These are phyloP conservation scores for Candida anutae DNA, from an alignment of 1,139 yeast species.

Conservation along the genomic window DNA sequence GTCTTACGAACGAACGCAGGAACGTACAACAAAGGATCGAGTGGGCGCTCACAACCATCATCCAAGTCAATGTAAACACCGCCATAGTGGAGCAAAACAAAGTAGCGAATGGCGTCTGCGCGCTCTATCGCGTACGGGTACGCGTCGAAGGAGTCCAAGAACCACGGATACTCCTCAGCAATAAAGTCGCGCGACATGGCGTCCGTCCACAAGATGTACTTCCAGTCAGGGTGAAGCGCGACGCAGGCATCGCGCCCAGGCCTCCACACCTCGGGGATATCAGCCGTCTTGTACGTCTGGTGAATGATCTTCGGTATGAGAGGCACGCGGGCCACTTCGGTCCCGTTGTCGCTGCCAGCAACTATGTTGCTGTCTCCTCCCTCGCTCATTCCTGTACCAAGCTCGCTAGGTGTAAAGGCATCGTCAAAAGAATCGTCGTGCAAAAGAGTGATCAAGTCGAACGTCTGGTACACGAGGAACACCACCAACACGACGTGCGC, in stretches of 20 bases:
- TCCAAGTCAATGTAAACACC: conserved; percentile 89
- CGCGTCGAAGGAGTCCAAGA: conserved; percentile 65
- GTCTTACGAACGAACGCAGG: conserved; percentile 89
- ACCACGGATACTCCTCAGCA: conserved; percentile 77
- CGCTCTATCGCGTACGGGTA: conserved; percentile 80
- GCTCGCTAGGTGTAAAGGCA: conserved; percentile 52
- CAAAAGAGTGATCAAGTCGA: conserved; percentile 68
- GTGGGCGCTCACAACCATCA: conserved; percentile 70
- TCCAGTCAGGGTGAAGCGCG: conserved; percentile 77
- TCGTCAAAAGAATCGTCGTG: conserved; percentile 65
- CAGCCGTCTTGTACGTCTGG: conserved; percentile 78
- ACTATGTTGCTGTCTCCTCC: no score
- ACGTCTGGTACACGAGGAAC: conserved; percentile 54
- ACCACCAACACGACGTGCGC: conserved; percentile 50
- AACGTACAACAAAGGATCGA: conserved; percentile 73
- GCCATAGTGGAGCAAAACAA: conserved; percentile 75
- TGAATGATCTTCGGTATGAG: conserved; percentile 84
- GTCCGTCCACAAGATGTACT: conserved; percentile 89
- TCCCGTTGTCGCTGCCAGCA: not conserved
- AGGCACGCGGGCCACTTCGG: conserved; percentile 32
- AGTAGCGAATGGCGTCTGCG: conserved; percentile 90
- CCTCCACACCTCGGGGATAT: conserved; percentile 76
- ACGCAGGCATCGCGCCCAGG: conserved; percentile 71
- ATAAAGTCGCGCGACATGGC: conserved; percentile 74
- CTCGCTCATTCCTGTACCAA: no score